Base-by-base conservation (phyloP, 140 eudicot genomes). In the Flaveria floridana region DNA sequence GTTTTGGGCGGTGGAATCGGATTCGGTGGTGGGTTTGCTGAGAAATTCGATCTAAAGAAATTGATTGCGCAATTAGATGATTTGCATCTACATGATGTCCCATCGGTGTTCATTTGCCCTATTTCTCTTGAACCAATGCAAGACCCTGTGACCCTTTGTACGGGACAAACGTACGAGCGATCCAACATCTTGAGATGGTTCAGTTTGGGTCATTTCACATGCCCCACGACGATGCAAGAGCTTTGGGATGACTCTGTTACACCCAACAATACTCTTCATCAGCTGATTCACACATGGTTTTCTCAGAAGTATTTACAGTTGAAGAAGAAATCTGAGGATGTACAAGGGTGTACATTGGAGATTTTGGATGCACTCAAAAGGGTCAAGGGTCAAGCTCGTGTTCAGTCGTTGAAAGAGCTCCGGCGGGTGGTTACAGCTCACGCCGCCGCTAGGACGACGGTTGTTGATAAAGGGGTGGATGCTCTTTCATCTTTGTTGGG, bases 171-270 rank as follows among this genome's bases (percentile, higher is more conserved):
- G n/a, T 94, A 94, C 34, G 99, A 94, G 81, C 80, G 87, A 63
- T 65, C 87, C 50, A 94, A 94, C 23, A 94, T 94, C 52, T 71
- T 91, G 76, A 91, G 84, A 84, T 94, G 99, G 99, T 85, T 91
- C 28, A 82, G 84, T 66, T 50, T 94, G 76, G 97, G 99, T 78
- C 99, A 91, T 57, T 91, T 83, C 71, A 94, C 99, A 70, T 94
- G 99, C 73, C 99, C 99, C 68, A 94, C 99, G 13, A 94, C 99
- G 46, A 91, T 94, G 99, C 99, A 94, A 69, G 99, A 94, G 82
- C 97, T 94, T 65, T 94, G 99, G 99, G 99, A 94, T 30, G 99
- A 94, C 23, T 77, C 97, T 0, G 80, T 94, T 18, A 94, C 99
- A 1, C 97, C 99, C 12, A 94, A 94, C 74, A 89, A 73, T 61